Percentiles rank a stretch among this genome's conserved stretches.
Conservation (phyloP, 139 green algal species). For the Eudorina sp. region DNA sequence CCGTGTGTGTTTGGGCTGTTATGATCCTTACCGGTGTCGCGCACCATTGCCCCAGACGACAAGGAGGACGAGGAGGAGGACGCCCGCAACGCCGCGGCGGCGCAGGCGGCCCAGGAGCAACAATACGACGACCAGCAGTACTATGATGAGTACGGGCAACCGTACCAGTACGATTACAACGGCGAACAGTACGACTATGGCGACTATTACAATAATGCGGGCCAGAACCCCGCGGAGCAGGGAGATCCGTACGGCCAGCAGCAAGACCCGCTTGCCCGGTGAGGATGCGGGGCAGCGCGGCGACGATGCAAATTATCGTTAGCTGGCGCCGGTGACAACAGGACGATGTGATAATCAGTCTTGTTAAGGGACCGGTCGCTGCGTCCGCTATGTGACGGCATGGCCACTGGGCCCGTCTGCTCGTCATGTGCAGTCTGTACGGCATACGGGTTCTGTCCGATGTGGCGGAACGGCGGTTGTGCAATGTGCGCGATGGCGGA, state of each 20-base stretch:
- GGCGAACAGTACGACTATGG: constrained; percentile 31
- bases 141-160: constrained; percentile 22
- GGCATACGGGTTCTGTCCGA: no score
- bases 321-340: no score
- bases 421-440: no score
- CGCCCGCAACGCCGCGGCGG: constrained; percentile 13
- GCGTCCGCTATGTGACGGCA: no score
- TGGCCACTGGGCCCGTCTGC: no score
- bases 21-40: no score
- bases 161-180: constrained; percentile 38
- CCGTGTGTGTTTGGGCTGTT: no score
- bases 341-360: no score
- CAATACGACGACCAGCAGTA: constrained; percentile 11
- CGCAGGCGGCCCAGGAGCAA: not conserved
- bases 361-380: no score
- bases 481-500: no score
- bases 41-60: constrained; percentile 17
- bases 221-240: constrained; percentile 1
- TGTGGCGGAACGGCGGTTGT: no score
- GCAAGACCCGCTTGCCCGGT: constrained; percentile 41
- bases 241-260: constrained; percentile 32
- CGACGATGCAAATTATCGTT: no score
- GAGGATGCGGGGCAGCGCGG: not conserved
- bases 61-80: constrained; percentile 45
- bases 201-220: constrained; percentile 25